Base-by-base conservation (phyloP, 257 asterid species). In the Solanum sparsipilum region DNA sequence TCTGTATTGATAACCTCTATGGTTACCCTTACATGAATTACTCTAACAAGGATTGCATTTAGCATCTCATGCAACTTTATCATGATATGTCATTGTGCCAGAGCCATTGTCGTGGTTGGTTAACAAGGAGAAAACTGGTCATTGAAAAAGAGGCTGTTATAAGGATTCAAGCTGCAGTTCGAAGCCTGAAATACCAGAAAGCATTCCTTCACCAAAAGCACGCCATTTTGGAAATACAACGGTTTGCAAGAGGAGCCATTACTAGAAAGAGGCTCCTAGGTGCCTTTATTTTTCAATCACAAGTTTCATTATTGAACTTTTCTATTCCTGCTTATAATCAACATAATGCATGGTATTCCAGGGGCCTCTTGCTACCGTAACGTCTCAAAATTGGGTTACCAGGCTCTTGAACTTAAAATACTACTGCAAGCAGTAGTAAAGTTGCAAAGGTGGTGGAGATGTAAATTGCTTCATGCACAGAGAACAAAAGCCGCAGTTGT, bases 401-500 rank as follows among this genome's bases (percentile, higher is more conserved):
- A 87, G 11, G 90, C 92, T 86, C 92, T 67, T 91, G 94, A 93
- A 92, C 60, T 93, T 90, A 89, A 89, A 83, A 89, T 93, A 87
- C 60, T 91, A 84, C 60, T 91, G 72, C 91, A 88, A 87, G 92
- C 95, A 84, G 86, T 93, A 86, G 68, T 93, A 88, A 95, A 93
- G 92, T 88, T 97, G 93, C 99, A 95, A 90, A 93, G 94, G 90
- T 93, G 95, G 95, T 94, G 99, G 99, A 94, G 96, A 89, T 75
- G 78, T 39, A 91, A 89, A 88, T 88, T 93, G 23, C 91, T 86
- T 46, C 81, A 68, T 63, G 91, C 90, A 86, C 85, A 86, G 58
- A 86, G 90, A 91, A 89, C 93, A 87, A 90, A 87, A 75, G 92
- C 96, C 9, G 95, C 92, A 58, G 87, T 94, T 90, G 85, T 92